These are phyloP conservation scores for Aureobasidium sp. DNA, from an alignment of 2,329 filamentous ascomycete species.

Conservation along the genomic window DNA sequence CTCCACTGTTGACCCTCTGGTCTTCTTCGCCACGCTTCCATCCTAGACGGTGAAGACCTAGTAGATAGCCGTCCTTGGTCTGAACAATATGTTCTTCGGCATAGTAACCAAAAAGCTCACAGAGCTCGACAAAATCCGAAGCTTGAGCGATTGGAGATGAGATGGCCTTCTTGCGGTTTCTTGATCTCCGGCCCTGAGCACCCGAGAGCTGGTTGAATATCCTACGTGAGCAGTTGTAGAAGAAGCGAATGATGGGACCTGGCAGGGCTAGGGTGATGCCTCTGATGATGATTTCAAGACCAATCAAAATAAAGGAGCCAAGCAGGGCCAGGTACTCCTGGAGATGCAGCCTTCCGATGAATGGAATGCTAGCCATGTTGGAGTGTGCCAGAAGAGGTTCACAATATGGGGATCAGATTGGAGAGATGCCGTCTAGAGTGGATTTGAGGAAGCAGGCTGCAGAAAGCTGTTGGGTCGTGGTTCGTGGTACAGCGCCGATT, in stretches of 20 bases:
- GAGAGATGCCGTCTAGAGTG: background rate
- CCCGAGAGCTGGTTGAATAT: slow-evolving; percentile 75
- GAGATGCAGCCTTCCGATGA: slow-evolving; percentile 53
- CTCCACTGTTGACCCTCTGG: slow-evolving; percentile 66
- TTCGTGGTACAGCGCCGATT: background rate
- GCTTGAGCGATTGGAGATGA: slow-evolving; percentile 66
- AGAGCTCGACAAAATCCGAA: slow-evolving; percentile 90
- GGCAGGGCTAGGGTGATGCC: slow-evolving; percentile 83
- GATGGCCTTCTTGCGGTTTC: slow-evolving; percentile 55
- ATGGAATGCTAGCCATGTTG: slow-evolving; percentile 51
- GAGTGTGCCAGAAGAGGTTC: background rate
- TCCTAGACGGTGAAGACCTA: slow-evolving; percentile 81
- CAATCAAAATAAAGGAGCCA: slow-evolving; percentile 74
- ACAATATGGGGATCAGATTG: background rate
- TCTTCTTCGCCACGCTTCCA: slow-evolving; percentile 77
- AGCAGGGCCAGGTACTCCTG: slow-evolving; percentile 83
- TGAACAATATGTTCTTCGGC: slow-evolving; percentile 95
- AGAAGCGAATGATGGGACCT: slow-evolving; percentile 70
- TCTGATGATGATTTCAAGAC: slow-evolving; percentile 74
- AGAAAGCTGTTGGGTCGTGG: slow-evolving; percentile 1
- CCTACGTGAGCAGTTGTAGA: slow-evolving; percentile 72
- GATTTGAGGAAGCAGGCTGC: background rate
- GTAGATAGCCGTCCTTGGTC: slow-evolving; percentile 85
- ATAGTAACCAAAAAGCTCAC: slow-evolving; percentile 81
- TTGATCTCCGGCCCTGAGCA: slow-evolving; percentile 59